Percentiles rank a stretch among this genome's conserved stretches.
These are phyloP conservation scores for Dorcoceras hygrometricum DNA, from an alignment of 257 asterid species.

Conservation along the genomic window DNA sequence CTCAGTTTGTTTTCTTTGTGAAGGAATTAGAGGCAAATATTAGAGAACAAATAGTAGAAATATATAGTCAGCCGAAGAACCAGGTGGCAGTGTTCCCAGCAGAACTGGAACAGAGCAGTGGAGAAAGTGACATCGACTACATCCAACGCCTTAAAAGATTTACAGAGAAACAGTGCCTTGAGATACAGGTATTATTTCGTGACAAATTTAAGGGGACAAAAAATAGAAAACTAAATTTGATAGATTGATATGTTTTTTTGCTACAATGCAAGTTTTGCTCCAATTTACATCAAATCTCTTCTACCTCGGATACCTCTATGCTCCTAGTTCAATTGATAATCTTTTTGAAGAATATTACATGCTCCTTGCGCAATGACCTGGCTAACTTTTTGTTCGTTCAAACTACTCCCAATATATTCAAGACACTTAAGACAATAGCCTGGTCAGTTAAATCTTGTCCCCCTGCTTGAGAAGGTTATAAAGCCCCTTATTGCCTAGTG, in stretches of 20 bases:
- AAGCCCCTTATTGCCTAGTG: conserved; percentile 10
- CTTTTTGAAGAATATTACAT: too few relatives aligned
- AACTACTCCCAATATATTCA: not conserved
- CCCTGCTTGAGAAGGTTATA: conserved; percentile 6
- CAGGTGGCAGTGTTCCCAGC: conserved; percentile 87
- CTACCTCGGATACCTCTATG: not conserved
- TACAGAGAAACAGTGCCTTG: conserved; percentile 87
- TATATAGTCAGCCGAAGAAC: conserved; percentile 78
- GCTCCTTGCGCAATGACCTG: not conserved
- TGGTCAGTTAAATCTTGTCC: not conserved
- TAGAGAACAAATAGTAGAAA: conserved; percentile 66
- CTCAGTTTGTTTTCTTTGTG: conserved; percentile 62
- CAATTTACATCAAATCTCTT: not conserved
- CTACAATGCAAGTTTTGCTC: not conserved
- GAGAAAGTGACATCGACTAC: conserved; percentile 70
- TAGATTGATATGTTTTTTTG: too few relatives aligned
- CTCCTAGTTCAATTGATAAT: not conserved
- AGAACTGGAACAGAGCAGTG: conserved; percentile 65
- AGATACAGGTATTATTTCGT: conserved; percentile 82
- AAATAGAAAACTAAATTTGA: too few relatives aligned
- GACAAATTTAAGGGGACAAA: too few relatives aligned
- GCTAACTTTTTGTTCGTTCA: not conserved
- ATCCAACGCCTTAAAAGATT: conserved; percentile 64
- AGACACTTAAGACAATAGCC: not conserved
- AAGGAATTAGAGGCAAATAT: conserved; percentile 62